Evolutionary conservation across 257 asterid species (phyloP).

Genomic region (Jacaranda copaia): DNA sequence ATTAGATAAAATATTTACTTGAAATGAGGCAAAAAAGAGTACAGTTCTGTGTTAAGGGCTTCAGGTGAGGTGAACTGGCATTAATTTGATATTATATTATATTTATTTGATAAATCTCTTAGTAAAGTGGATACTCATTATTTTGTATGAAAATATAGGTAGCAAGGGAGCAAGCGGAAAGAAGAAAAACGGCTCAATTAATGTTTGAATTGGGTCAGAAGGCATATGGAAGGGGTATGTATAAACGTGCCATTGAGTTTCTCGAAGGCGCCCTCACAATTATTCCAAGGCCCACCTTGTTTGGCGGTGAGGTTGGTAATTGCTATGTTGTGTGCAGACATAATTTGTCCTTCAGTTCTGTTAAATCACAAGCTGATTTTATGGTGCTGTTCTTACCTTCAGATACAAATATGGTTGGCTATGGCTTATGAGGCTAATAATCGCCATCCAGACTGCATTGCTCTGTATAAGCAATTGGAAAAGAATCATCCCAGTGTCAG

Average conservation of each 20-base stretch:
- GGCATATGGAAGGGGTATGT: conserved; percentile 91
- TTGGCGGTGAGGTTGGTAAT: conserved; percentile 94
- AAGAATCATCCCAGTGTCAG: conserved; percentile 76
- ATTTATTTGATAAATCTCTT: conserved; percentile 16
- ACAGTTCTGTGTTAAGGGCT: too few species aligned
- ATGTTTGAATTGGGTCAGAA: conserved; percentile 95
- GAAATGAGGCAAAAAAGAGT: too few species aligned
- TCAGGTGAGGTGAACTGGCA: neutral
- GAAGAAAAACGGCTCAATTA: conserved; percentile 82
- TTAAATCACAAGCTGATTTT: conserved; percentile 9
- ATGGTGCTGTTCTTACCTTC: conserved; percentile 20
- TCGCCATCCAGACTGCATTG: conserved; percentile 92
- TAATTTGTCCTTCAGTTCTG: neutral
- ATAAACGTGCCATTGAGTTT: conserved; percentile 94
- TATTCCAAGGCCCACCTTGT: conserved; percentile 86
- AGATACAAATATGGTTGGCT: conserved; percentile 99
- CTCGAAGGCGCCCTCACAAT: conserved; percentile 97
- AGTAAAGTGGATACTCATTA: conserved; percentile 5
- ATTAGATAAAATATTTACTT: conserved; percentile 1
- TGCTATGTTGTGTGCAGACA: neutral
- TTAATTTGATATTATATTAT: neutral
- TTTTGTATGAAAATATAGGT: conserved; percentile 55
- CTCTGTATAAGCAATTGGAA: conserved; percentile 80
- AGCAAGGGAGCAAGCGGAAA: conserved; percentile 95
- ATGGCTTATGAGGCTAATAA: conserved; percentile 99